Evolutionary conservation across 495 filamentous ascomycete species (phyloP), one percentile per base, ranked within the genome.

Genomic region (Talaromyces adpressus): DNA sequence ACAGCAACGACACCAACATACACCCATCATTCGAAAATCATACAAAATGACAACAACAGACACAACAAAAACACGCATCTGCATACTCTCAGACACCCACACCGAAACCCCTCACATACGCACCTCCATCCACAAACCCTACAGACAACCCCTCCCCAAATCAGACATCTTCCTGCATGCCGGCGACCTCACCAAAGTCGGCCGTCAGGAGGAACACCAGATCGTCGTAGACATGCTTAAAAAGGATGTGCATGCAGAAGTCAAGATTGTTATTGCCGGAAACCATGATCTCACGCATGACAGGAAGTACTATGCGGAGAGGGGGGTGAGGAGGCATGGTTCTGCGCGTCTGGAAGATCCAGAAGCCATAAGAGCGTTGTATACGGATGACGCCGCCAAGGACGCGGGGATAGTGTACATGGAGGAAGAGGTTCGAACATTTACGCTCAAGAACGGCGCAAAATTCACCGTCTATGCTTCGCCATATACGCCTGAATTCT

Each of bases 251-350:
- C 67, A 83, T 6, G 89, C 91, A 0, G 82, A 87, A 20, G 72
- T 92, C 6, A 95, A 93, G 64, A 74, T 95, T 39, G 84, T 93
- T 36, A 91, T 95, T 59, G 85, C 91, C 1, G 91, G 91, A 0
- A 93, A 93, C 71, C 91, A 93, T 73, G 90, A 93, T 69, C 82
- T 89, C 62, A 84, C 84, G 0, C 82, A 93, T 3, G 89, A 94
- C 69, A 71, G 72, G 29, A 72, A 81, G 3, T 81, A 80, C 66
- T 85, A 83, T 65, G 59, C 66, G 5, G 52, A 30, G 3, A 63
- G 67, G 16, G 78, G 78, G 9, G 70, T 73, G 53, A 52, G 27
- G 22, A 68, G 75, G 6, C 78, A 80, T 61, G 67, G 68, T 4
- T 72, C 66, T 11, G 59, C 69, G 18, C 64, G 67, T 2, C 61